phyloP scores from a whole-genome alignment of 176 grass and related monocot genomes.

The Lolium rigidum region DNA sequence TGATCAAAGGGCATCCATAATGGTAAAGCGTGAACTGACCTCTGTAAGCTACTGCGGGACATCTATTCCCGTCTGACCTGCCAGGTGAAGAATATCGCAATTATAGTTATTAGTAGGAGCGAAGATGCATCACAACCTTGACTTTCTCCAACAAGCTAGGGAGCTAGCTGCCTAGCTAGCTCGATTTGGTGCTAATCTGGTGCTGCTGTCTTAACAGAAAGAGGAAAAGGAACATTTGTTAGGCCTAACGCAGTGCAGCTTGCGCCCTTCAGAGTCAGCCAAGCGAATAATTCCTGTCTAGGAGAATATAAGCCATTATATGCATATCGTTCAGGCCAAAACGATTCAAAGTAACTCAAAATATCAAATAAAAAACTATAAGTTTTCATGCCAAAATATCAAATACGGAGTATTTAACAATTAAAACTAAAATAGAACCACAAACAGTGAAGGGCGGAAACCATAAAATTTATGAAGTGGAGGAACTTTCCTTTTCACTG shows the following conservation, averaged over 20 bases:
- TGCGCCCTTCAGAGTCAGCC: background rate
- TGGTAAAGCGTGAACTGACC: background rate
- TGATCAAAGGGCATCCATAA: background rate
- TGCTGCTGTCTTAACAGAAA: background rate
- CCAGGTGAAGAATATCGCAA: background rate
- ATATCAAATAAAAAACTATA: too few relatives aligned
- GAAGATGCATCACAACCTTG: background rate
- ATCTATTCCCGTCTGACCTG: background rate
- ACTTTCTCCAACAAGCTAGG: constrained; percentile 1
- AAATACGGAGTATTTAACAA: background rate
- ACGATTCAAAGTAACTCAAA: background rate
- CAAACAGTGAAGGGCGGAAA: too few relatives aligned
- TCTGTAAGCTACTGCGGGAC: background rate
- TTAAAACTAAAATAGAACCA: background rate
- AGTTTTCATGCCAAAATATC: background rate
- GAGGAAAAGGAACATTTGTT: constrained; percentile 1
- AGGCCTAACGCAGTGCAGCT: constrained; percentile 1
- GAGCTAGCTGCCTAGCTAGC: background rate
- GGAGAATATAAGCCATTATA: background rate
- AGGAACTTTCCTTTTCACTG: too few relatives aligned
- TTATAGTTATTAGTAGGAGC: constrained; percentile 8
- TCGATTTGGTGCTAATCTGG: background rate
- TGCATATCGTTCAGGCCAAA: background rate
- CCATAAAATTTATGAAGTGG: too few relatives aligned
- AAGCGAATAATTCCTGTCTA: background rate